These are phyloP conservation scores for Thalassiosira exigua DNA, from an alignment of 352 stramenopile species.

Conservation along the genomic window DNA sequence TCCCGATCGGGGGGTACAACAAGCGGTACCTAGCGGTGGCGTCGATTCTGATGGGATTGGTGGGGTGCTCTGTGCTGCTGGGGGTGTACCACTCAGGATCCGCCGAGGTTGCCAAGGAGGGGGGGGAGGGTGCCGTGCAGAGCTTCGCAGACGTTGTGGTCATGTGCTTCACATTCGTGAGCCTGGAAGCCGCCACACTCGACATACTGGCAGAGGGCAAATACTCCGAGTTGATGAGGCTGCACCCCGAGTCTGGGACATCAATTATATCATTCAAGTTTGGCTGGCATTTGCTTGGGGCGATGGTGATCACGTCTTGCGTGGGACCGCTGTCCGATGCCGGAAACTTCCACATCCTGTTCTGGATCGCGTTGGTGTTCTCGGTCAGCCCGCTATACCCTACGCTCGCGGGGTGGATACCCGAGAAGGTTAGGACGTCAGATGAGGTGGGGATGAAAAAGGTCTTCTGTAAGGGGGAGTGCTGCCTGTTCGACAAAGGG, in stretches of 20 bases:
- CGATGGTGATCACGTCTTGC: constrained; percentile 36
- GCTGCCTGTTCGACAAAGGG: constrained; percentile 53
- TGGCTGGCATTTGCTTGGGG: constrained; percentile 45
- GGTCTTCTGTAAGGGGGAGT: constrained; percentile 52
- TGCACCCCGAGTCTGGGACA: constrained; percentile 40
- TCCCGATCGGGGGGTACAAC: constrained; percentile 58
- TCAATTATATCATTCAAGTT: constrained; percentile 61
- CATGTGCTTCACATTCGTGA: constrained; percentile 50
- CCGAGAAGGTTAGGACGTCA: constrained; percentile 38
- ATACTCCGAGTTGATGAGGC: constrained; percentile 54
- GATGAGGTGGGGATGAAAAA: constrained; percentile 46
- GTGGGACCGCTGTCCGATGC: constrained; percentile 41
- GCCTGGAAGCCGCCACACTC: constrained; percentile 49
- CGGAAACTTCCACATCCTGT: constrained; percentile 55
- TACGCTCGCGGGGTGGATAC: constrained; percentile 56
- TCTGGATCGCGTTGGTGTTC: constrained; percentile 49
- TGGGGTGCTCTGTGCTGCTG: constrained; percentile 33
- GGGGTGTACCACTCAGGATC: constrained; percentile 38
- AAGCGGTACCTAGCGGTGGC: constrained; percentile 54
- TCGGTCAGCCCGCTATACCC: constrained; percentile 52
- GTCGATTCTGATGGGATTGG: constrained; percentile 52
- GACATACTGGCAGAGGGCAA: constrained; percentile 63
- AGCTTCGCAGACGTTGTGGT: constrained; percentile 41
- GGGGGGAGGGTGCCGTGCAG: constrained; percentile 31
- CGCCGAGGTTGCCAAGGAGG: constrained; percentile 4